A percentile compares a stretch with the other conserved stretches of the same genome.
phyloP scores from a whole-genome alignment of 2,329 filamentous ascomycete species.

The Aschersonia sp. region DNA sequence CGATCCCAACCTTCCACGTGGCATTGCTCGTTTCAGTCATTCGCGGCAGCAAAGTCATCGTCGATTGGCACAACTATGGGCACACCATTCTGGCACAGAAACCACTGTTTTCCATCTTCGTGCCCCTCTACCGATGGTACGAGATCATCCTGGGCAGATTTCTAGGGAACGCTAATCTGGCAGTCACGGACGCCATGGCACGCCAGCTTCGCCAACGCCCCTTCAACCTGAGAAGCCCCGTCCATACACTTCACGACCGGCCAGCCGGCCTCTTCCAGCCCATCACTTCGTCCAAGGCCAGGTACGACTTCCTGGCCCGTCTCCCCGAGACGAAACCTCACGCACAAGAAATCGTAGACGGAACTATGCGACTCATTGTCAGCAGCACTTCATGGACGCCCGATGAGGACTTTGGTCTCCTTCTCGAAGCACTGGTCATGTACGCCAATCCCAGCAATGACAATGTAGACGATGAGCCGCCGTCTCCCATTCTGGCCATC shows the following conservation, averaged over 20 bases:
- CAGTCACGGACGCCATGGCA: conserved; percentile 83
- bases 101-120: conserved; percentile 54
- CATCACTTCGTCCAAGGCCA: conserved; percentile 29
- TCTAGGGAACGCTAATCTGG: conserved; percentile 60
- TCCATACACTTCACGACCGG: conserved; percentile 71
- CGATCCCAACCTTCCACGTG: conserved; percentile 77
- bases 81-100: conserved; percentile 73
- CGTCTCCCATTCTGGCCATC: conserved; percentile 64
- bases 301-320: conserved; percentile 45
- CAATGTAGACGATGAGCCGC: conserved; percentile 23
- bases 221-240: conserved; percentile 49
- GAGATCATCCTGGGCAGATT: conserved; percentile 57
- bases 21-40: conserved; percentile 59
- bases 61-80: conserved; percentile 99
- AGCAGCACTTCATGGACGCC: conserved; percentile 96
- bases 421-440: conserved; percentile 66
- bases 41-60: conserved; percentile 67
- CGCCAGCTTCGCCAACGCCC: conserved; percentile 48
- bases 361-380: conserved; percentile 56
- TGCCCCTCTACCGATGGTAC: conserved; percentile 62
- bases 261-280: conserved; percentile 75
- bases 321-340: conserved; percentile 50
- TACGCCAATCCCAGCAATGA: conserved; percentile 43
- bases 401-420: conserved; percentile 84
- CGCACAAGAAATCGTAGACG: conserved; percentile 42